Evolutionary conservation across 2,329 filamentous ascomycete species (phyloP).

Genomic region (Aureobasidium zeae): DNA sequence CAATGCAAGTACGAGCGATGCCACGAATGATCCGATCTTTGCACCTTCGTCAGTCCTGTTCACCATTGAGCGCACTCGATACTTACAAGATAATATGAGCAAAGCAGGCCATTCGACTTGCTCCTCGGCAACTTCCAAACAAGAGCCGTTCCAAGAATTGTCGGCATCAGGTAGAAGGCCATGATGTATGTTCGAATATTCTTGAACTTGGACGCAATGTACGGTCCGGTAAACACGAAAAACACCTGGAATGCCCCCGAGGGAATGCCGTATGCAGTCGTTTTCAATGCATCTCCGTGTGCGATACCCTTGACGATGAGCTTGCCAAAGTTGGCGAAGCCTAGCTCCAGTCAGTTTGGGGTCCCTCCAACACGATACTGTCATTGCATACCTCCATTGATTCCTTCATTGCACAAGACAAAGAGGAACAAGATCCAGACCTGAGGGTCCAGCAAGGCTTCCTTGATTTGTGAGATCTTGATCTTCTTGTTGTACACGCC

Average conservation of each 20-base stretch:
- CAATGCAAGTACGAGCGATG: slow-evolving; percentile 44
- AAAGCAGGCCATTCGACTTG: slow-evolving; percentile 40
- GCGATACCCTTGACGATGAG: slow-evolving; percentile 46
- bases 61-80: too few relatives aligned
- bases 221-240: slow-evolving; percentile 46
- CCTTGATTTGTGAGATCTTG: slow-evolving; percentile 44
- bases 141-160: slow-evolving; percentile 40
- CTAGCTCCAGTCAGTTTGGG: neutral
- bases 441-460: slow-evolving; percentile 56
- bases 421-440: slow-evolving; percentile 30
- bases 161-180: slow-evolving; percentile 44
- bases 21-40: slow-evolving; percentile 36
- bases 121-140: slow-evolving; percentile 42
- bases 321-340: slow-evolving; percentile 46
- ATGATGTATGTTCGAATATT: slow-evolving; percentile 46
- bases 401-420: slow-evolving; percentile 43
- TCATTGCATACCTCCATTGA: slow-evolving; percentile 38
- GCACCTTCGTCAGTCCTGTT: neutral
- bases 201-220: slow-evolving; percentile 41
- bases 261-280: slow-evolving; percentile 47
- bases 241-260: slow-evolving; percentile 46
- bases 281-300: slow-evolving; percentile 33
- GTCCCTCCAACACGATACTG: neutral
- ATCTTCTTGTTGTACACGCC: slow-evolving; percentile 41
- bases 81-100: slow-evolving; percentile 43